A percentile compares a stretch with the other conserved stretches of the same genome.
Conservation (phyloP, 2,329 filamentous ascomycete genomes). For the Aspergillus glaucus region DNA sequence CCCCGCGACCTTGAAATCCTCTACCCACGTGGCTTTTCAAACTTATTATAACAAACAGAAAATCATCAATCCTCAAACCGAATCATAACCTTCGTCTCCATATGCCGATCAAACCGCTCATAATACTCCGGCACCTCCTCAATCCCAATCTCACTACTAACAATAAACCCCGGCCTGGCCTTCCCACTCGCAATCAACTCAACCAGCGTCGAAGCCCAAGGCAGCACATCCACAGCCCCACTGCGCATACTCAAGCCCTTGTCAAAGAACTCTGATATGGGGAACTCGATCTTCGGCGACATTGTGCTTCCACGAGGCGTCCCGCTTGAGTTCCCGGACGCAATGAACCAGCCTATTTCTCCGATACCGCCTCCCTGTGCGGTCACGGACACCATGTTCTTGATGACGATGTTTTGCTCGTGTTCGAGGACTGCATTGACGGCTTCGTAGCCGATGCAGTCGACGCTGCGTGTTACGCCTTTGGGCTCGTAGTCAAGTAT, state of each 20-base stretch:
- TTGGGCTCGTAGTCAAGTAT: slow-evolving; percentile 20
- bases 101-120: neutral
- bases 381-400: slow-evolving; percentile 8
- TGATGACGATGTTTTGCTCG: slow-evolving; percentile 4
- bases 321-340: neutral
- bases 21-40: no score
- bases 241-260: neutral
- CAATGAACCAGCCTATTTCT: no score
- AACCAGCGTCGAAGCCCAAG: neutral
- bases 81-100: neutral
- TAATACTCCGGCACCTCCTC: neutral
- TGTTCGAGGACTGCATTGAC: slow-evolving; percentile 5
- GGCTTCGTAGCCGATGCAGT: slow-evolving; percentile 10
- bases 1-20: no score
- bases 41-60: no score
- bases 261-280: neutral
- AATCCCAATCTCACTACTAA: neutral
- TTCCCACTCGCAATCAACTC: neutral
- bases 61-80: neutral
- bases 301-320: neutral
- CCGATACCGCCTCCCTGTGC: slow-evolving; percentile 16
- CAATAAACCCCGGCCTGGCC: neutral
- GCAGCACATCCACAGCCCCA: neutral
- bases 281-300: neutral
- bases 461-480: slow-evolving; percentile 9